Evolutionary conservation across 1,284 basidiomycete species (phyloP).

Genomic region (Boletus sp.): DNA sequence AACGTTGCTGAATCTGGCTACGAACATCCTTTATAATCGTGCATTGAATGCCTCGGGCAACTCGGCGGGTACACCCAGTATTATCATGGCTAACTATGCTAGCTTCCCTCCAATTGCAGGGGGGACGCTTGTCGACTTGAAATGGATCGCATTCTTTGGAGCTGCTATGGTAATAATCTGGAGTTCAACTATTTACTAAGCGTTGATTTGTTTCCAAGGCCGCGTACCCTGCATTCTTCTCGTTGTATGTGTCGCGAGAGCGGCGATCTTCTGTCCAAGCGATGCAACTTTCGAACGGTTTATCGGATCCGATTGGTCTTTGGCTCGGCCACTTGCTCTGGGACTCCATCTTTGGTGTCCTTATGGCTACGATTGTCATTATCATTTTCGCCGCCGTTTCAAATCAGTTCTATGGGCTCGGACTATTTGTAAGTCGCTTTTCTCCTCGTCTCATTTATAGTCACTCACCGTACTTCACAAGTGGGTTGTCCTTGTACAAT

Average conservation of each 20-base stretch:
- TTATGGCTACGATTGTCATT: constrained; percentile 57
- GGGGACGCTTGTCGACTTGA: constrained; percentile 56
- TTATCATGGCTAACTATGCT: constrained; percentile 55
- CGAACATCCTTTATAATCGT: constrained; percentile 61
- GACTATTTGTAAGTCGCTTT: constrained; percentile 51
- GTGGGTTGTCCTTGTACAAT: constrained; percentile 70
- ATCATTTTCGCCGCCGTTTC: constrained; percentile 57
- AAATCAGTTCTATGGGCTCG: constrained; percentile 68
- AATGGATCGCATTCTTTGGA: constrained; percentile 67
- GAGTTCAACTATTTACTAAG: background rate
- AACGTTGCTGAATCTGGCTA: constrained; percentile 61
- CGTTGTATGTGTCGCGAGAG: constrained; percentile 70
- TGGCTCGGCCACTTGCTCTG: constrained; percentile 80
- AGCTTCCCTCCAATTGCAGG: constrained; percentile 50
- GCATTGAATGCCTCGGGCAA: constrained; percentile 49
- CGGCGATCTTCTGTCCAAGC: constrained; percentile 67
- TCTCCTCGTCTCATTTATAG: background rate
- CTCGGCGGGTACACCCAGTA: constrained; percentile 33
- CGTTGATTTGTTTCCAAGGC: constrained; percentile 38
- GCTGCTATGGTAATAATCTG: constrained; percentile 54
- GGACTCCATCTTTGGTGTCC: constrained; percentile 58
- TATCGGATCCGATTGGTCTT: constrained; percentile 65
- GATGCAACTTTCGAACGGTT: constrained; percentile 76
- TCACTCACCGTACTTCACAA: constrained; percentile 26
- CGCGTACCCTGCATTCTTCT: constrained; percentile 77